Conservation (phyloP, 345 rosid species). For the Lepidium didymum region DNA sequence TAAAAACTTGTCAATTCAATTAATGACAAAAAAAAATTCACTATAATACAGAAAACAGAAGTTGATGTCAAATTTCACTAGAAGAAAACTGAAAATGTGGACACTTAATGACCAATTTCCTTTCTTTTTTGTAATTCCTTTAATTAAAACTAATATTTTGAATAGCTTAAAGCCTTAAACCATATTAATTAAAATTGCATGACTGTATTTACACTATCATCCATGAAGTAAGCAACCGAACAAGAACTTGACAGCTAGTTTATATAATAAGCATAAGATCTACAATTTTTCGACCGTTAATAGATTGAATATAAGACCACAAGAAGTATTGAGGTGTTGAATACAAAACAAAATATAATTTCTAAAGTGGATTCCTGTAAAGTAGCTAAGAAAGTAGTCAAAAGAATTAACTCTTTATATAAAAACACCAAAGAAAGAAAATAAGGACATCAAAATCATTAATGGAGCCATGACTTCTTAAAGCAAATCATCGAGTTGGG, state of each 20-base stretch:
- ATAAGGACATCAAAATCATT: not conserved
- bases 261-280: not conserved
- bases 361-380: constrained; percentile 4
- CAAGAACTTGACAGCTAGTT: not conserved
- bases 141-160: no score
- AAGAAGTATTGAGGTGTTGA: not conserved
- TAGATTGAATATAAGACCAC: not conserved
- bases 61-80: no score
- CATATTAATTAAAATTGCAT: no score
- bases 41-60: no score
- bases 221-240: not conserved
- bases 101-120: no score
- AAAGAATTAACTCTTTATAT: not conserved
- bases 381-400: constrained; percentile 1
- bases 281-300: not conserved
- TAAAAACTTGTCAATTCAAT: no score
- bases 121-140: no score
- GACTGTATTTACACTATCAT: not conserved
- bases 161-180: no score
- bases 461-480: constrained; percentile 23
- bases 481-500: constrained; percentile 64
- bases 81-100: no score
- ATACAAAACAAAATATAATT: not conserved
- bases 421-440: not conserved
- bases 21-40: no score